Evolutionary conservation across 352 stramenopile species (phyloP).

Genomic region (Elongisporangium anandrum): DNA sequence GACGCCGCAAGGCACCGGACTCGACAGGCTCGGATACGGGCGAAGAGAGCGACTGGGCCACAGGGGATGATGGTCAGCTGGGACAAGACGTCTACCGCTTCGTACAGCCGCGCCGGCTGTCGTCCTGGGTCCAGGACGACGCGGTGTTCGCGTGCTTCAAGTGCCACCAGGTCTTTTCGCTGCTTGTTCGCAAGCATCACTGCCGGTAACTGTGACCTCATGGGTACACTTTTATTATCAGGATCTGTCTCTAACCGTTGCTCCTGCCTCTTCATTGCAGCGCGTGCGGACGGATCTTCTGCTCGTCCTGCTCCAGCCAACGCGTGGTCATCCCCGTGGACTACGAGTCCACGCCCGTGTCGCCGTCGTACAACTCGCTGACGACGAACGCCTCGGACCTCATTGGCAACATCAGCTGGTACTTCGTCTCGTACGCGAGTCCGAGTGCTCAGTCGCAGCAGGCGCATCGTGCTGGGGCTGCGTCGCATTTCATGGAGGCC

Average conservation of each 20-base stretch:
- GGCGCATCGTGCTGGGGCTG: not conserved
- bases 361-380: slow-evolving; percentile 53
- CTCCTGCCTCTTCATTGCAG: slow-evolving; percentile 9
- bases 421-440: slow-evolving; percentile 64
- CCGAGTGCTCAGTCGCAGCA: slow-evolving; percentile 7
- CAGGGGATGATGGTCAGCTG: slow-evolving; percentile 34
- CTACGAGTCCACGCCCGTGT: slow-evolving; percentile 72
- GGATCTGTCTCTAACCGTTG: not conserved
- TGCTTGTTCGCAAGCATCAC: slow-evolving; percentile 81
- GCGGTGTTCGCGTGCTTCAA: slow-evolving; percentile 85
- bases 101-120: slow-evolving; percentile 71
- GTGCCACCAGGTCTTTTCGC: slow-evolving; percentile 75
- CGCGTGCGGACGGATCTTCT: slow-evolving; percentile 82
- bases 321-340: slow-evolving; percentile 75
- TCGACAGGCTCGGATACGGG: slow-evolving; percentile 7
- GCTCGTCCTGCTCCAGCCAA: slow-evolving; percentile 72
- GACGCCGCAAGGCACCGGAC: slow-evolving; percentile 6
- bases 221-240: not conserved
- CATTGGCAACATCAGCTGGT: slow-evolving; percentile 83
- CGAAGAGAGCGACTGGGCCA: slow-evolving; percentile 68
- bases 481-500: not conserved
- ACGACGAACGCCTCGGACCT: slow-evolving; percentile 70
- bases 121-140: slow-evolving; percentile 84
- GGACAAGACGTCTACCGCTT: slow-evolving; percentile 80
- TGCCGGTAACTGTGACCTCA: slow-evolving; percentile 29